Percentiles rank a stretch among this genome's conserved stretches.
phyloP scores from a whole-genome alignment of 768 basidiomycete species.

The Serpula lacrymans region DNA sequence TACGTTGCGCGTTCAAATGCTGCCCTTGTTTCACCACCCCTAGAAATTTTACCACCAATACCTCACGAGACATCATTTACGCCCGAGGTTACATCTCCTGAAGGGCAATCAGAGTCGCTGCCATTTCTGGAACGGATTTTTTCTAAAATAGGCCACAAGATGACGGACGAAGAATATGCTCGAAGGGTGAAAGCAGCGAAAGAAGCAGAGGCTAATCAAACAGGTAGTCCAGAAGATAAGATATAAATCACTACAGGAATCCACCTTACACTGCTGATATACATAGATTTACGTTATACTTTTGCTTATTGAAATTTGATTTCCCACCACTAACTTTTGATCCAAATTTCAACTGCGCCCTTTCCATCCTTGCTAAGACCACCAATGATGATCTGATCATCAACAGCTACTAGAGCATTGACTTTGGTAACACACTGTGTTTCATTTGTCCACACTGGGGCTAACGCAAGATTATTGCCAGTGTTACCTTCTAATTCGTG shows the following conservation, averaged over 20 bases:
- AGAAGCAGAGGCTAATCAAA: no score
- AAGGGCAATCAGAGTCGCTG: not conserved
- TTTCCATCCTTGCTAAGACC: constrained; percentile 56
- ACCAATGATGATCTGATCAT: constrained; percentile 52
- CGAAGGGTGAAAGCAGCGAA: constrained; percentile 54
- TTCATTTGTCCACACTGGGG: constrained; percentile 45
- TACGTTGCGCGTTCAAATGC: constrained; percentile 38
- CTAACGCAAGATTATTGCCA: constrained; percentile 35
- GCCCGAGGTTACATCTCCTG: no score
- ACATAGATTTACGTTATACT: no score
- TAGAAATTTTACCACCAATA: constrained; percentile 5
- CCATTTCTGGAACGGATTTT: constrained; percentile 37
- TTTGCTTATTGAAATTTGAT: no score
- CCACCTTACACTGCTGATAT: no score
- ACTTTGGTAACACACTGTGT: constrained; percentile 53
- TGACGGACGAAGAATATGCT: constrained; percentile 76
- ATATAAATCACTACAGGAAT: no score
- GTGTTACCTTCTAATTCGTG: constrained; percentile 43
- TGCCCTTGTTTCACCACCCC: not conserved
- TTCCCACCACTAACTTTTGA: constrained; percentile 6
- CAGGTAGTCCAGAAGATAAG: no score
- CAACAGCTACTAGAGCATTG: constrained; percentile 54
- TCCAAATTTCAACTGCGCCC: constrained; percentile 66
- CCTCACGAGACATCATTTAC: constrained; percentile 14
- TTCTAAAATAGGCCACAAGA: constrained; percentile 28